A percentile compares a stretch with the other conserved stretches of the same genome.
These are phyloP conservation scores for Pseudevernia furfuracea DNA, from an alignment of 495 filamentous ascomycete genomes.

Conservation along the genomic window DNA sequence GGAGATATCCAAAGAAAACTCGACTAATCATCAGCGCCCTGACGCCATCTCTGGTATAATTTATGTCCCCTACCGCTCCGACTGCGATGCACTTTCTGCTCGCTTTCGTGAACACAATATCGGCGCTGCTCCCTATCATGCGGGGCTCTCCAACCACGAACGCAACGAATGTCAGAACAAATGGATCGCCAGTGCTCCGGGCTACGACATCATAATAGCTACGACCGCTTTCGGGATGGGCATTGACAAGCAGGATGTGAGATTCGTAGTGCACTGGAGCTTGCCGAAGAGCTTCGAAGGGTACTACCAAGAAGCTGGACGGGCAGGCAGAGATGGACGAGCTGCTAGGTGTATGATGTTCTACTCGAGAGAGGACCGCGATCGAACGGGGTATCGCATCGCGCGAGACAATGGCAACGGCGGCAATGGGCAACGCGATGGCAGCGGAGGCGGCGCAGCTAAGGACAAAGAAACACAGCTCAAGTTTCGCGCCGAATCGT, in stretches of 20 bases:
- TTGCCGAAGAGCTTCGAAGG: conserved; percentile 89
- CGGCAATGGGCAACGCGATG: conserved; percentile 23
- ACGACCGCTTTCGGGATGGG: conserved; percentile 98
- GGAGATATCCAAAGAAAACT: conserved; percentile 43
- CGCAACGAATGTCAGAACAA: conserved; percentile 44
- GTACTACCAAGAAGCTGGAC: conserved; percentile 91
- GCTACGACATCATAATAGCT: conserved; percentile 86
- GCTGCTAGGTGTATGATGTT: conserved; percentile 81
- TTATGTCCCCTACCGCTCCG: conserved; percentile 72
- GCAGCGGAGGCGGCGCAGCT: conserved; percentile 12
- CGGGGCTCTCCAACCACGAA: conserved; percentile 39
- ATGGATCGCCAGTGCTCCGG: conserved; percentile 67
- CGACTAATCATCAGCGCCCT: conserved; percentile 40
- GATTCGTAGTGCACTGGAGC: conserved; percentile 91
- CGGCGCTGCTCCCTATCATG: conserved; percentile 45
- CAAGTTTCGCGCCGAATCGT: conserved; percentile 38
- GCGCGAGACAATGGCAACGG: conserved; percentile 29
- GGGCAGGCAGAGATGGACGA: conserved; percentile 83
- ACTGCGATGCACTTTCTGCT: conserved; percentile 65
- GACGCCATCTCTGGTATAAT: conserved; percentile 76
- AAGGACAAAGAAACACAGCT: conserved; percentile 29
- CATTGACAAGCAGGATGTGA: conserved; percentile 88
- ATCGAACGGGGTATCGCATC: conserved; percentile 55
- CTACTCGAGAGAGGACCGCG: conserved; percentile 76
- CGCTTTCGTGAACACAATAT: conserved; percentile 34